phyloP scores from a whole-genome alignment of 148 eudicot species.

The Dysphania ambrosioides region DNA sequence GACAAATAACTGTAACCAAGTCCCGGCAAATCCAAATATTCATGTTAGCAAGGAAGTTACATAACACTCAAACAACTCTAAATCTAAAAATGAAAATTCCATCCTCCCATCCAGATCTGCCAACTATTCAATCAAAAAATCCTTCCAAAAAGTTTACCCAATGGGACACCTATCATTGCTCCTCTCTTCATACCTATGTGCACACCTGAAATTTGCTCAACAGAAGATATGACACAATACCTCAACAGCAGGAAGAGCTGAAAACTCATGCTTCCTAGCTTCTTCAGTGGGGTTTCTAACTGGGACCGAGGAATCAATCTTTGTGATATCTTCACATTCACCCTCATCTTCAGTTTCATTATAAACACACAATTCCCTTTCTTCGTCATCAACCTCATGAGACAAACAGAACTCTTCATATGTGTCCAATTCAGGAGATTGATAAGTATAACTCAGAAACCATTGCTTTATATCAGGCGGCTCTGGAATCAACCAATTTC shows the following conservation, averaged over 20 bases:
- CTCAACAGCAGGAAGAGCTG: slow-evolving; percentile 19
- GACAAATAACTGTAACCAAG: not conserved
- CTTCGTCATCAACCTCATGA: slow-evolving; percentile 23
- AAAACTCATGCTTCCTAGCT: slow-evolving; percentile 3
- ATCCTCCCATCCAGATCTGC: not conserved
- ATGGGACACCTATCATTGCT: not conserved
- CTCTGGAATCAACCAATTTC: slow-evolving; percentile 38
- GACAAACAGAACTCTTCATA: slow-evolving; percentile 36
- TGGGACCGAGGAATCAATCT: slow-evolving; percentile 9
- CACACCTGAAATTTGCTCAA: not conserved
- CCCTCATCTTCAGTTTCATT: slow-evolving; percentile 29
- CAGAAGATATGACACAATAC: slow-evolving; percentile 12
- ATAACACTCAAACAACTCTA: not conserved
- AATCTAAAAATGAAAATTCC: not conserved
- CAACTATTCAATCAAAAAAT: too few species aligned
- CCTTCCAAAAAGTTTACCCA: not conserved
- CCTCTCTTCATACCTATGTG: not conserved
- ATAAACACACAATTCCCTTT: slow-evolving; percentile 30
- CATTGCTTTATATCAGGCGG: slow-evolving; percentile 57
- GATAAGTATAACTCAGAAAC: slow-evolving; percentile 75
- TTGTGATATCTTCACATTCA: slow-evolving; percentile 13
- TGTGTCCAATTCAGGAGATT: slow-evolving; percentile 54
- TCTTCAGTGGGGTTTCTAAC: slow-evolving; percentile 7
- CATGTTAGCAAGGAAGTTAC: not conserved
- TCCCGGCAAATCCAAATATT: too few species aligned